Conservation (phyloP, 2,329 filamentous ascomycete species). For the Aspergillus fructus region DNA sequence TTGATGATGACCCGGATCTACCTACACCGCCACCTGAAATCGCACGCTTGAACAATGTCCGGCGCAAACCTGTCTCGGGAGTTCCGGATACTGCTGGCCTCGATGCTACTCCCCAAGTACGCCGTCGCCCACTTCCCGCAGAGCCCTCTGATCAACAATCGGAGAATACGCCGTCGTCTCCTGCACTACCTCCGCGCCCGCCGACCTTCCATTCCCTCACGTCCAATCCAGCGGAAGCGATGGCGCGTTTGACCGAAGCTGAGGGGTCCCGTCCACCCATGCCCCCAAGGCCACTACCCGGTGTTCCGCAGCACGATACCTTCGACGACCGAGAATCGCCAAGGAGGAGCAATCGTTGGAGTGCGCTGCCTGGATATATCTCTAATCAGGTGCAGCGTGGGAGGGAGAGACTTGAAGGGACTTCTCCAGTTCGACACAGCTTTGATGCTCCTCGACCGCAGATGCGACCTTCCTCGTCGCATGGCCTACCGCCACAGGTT, state of each 20-base stretch:
- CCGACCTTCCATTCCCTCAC: constrained; percentile 6
- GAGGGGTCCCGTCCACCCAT: not conserved
- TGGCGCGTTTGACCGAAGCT: not conserved
- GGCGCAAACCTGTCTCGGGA: constrained; percentile 38
- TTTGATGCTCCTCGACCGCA: constrained; percentile 29
- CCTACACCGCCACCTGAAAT: constrained; percentile 28
- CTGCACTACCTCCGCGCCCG: constrained; percentile 16
- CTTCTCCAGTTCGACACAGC: constrained; percentile 28
- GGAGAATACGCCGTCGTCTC: constrained; percentile 14
- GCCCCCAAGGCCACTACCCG: constrained; percentile 27
- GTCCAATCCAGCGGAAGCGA: not conserved
- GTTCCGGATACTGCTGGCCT: constrained; percentile 16
- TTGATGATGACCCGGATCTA: constrained; percentile 21
- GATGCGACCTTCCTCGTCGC: constrained; percentile 24
- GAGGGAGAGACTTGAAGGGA: constrained; percentile 25
- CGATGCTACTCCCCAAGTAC: constrained; percentile 18
- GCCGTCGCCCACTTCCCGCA: constrained; percentile 15
- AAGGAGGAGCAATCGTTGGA: constrained; percentile 30
- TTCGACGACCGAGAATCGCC: constrained; percentile 9
- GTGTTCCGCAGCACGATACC: constrained; percentile 26
- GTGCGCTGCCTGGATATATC: constrained; percentile 27
- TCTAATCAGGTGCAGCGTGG: constrained; percentile 19
- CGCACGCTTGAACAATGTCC: constrained; percentile 37
- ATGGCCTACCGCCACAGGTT: constrained; percentile 18
- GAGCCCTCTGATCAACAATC: constrained; percentile 19